These are phyloP conservation scores for Fomitopsis pulvina DNA, from an alignment of 768 basidiomycete genomes.

Conservation along the genomic window DNA sequence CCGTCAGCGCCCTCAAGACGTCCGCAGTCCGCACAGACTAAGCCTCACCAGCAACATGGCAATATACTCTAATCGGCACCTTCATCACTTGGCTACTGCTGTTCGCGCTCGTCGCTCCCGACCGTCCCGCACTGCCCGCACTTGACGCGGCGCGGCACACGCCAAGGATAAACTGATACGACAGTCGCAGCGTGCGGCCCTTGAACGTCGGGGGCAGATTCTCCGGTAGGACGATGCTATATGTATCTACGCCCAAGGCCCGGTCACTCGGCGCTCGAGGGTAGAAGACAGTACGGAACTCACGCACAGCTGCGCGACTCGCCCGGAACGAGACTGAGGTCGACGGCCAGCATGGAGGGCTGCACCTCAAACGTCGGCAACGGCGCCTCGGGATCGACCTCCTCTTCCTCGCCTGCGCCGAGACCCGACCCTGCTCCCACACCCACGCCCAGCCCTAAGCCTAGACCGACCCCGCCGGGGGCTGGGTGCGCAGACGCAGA, in stretches of 20 bases:
- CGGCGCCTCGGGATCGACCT: constrained; percentile 54
- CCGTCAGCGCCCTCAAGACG: neutral
- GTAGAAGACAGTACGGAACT: constrained; percentile 1
- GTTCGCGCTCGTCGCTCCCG: constrained; percentile 22
- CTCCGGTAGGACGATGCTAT: constrained; percentile 67
- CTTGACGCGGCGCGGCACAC: constrained; percentile 61
- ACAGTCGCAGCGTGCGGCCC: constrained; percentile 78
- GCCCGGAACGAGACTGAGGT: constrained; percentile 75
- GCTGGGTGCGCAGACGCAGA: constrained; percentile 8
- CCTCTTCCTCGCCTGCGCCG: constrained; percentile 28
- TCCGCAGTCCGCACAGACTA: neutral
- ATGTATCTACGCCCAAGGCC: constrained; percentile 52
- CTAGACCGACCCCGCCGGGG: constrained; percentile 25
- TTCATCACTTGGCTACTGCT: constrained; percentile 77
- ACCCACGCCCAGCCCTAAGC: constrained; percentile 15
- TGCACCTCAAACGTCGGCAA: constrained; percentile 84
- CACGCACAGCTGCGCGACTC: constrained; percentile 77
- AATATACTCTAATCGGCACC: constrained; percentile 88
- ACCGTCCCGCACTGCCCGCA: constrained; percentile 26
- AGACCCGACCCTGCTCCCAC: constrained; percentile 3
- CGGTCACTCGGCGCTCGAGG: neutral
- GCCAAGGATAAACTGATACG: constrained; percentile 87
- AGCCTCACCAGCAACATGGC: constrained; percentile 68
- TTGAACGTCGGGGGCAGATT: constrained; percentile 87
- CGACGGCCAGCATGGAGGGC: constrained; percentile 85